A percentile compares a stretch with the other conserved stretches of the same genome.
Conservation (phyloP, 1,284 basidiomycete genomes). For the Trichosporon faecale region DNA sequence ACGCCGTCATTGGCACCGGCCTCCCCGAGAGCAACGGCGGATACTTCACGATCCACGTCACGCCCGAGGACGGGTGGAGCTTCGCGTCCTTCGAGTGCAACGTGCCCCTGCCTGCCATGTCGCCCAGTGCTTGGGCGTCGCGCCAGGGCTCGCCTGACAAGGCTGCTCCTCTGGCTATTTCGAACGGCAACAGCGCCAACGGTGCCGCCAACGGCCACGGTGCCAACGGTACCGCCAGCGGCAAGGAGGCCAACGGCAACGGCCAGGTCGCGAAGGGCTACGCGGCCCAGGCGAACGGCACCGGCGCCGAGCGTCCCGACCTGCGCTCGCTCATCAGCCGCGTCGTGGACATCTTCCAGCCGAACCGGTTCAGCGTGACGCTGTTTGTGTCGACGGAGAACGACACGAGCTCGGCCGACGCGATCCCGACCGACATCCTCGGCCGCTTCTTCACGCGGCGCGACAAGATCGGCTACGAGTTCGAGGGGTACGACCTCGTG, state of each 20-base stretch:
- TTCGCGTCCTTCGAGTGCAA: constrained; percentile 99
- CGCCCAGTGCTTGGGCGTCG: neutral
- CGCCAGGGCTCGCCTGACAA: neutral
- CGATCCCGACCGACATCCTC: constrained; percentile 42
- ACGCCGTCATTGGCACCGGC: constrained; percentile 71
- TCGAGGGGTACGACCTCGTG: constrained; percentile 90
- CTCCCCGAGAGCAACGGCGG: constrained; percentile 60
- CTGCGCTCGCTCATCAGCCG: constrained; percentile 76
- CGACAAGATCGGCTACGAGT: constrained; percentile 98
- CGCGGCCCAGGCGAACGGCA: constrained; percentile 1
- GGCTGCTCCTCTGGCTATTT: constrained; percentile 30
- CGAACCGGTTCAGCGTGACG: constrained; percentile 80
- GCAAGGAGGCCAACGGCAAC: too few relatives aligned
- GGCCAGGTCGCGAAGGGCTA: too few relatives aligned
- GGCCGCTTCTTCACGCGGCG: constrained; percentile 60
- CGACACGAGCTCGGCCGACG: constrained; percentile 51
- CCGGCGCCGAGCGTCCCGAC: constrained; percentile 55
- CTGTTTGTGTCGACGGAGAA: constrained; percentile 76
- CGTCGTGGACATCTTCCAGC: constrained; percentile 90
- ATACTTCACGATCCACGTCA: constrained; percentile 98
- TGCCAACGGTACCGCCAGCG: neutral
- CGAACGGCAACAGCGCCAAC: neutral
- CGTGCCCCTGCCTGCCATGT: constrained; percentile 63
- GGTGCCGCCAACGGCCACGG: neutral
- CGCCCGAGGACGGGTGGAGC: constrained; percentile 93